These are phyloP conservation scores for Penicillium canescens DNA, from an alignment of 495 filamentous ascomycete species.

Conservation along the genomic window DNA sequence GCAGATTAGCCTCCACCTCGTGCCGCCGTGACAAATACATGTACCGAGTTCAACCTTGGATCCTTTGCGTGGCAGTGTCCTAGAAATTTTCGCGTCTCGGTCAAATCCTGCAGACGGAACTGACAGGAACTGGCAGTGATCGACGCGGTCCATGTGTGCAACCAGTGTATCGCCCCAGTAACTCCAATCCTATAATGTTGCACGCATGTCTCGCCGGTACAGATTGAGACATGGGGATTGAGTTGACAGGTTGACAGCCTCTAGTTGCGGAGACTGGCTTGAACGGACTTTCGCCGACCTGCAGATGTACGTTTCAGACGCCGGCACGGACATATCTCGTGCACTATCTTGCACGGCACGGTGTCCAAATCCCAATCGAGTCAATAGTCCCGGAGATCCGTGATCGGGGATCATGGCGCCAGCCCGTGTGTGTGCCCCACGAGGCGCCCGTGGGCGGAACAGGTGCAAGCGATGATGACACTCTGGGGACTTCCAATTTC, in stretches of 20 bases:
- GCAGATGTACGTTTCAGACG: too few species aligned
- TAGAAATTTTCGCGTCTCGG: background rate
- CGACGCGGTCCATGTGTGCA: background rate
- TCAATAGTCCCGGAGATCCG: constrained; percentile 6
- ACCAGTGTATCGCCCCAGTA: background rate
- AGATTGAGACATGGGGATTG: constrained; percentile 1
- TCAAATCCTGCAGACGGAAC: background rate
- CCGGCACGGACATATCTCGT: too few species aligned
- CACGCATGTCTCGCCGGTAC: background rate
- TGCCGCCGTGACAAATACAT: constrained; percentile 18
- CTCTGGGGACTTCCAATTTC: constrained; percentile 9
- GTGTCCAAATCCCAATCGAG: background rate
- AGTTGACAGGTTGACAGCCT: background rate
- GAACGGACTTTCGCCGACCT: too few species aligned
- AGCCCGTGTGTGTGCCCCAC: constrained; percentile 22
- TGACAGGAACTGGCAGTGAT: constrained; percentile 9
- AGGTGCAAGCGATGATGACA: constrained; percentile 7
- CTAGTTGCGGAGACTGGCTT: background rate
- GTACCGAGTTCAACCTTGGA: background rate
- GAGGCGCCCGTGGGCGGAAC: constrained; percentile 7
- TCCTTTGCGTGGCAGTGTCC: background rate
- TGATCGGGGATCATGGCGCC: constrained; percentile 11
- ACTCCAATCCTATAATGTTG: background rate
- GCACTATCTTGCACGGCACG: too few species aligned
- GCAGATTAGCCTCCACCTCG: background rate